These are phyloP conservation scores for Vaccinium macrocarpon DNA, from an alignment of 148 eudicot species.

Conservation along the genomic window DNA sequence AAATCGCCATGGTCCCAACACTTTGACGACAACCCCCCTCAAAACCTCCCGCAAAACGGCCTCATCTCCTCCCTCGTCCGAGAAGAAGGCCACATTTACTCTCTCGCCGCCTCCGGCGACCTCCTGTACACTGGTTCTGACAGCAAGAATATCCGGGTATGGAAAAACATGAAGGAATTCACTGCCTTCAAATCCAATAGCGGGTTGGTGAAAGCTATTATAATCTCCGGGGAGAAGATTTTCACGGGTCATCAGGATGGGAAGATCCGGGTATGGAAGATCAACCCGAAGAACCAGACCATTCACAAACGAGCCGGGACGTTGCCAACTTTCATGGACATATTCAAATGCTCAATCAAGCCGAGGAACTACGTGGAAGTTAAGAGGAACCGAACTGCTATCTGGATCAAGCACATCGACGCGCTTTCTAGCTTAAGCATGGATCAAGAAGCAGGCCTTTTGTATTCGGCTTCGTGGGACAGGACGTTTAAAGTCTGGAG, in stretches of 20 bases:
- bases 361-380: conserved; percentile 45
- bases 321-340: conserved; percentile 47
- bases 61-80: conserved; percentile 50
- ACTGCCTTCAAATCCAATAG: conserved; percentile 51
- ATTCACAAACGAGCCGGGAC: conserved; percentile 36
- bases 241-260: conserved; percentile 61
- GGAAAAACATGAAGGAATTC: conserved; percentile 44
- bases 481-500: conserved; percentile 51
- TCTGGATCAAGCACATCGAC: conserved; percentile 52
- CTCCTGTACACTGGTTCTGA: conserved; percentile 50
- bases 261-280: conserved; percentile 46
- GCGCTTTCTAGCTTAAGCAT: conserved; percentile 48
- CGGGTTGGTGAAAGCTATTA: conserved; percentile 48
- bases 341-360: conserved; percentile 41
- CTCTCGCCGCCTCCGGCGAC: conserved; percentile 34
- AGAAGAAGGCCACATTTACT: conserved; percentile 55
- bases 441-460: conserved; percentile 33
- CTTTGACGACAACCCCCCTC: conserved; percentile 4
- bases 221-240: conserved; percentile 40
- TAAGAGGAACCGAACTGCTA: conserved; percentile 30
- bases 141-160: conserved; percentile 55
- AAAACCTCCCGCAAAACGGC: conserved; percentile 28
- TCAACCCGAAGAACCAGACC: conserved; percentile 27
- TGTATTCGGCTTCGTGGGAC: conserved; percentile 60
- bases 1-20: conserved; percentile 24